A percentile compares a stretch with the other conserved stretches of the same genome.
Conservation (phyloP, 2,329 filamentous ascomycete genomes). For the Ambrosiella beaveri region DNA sequence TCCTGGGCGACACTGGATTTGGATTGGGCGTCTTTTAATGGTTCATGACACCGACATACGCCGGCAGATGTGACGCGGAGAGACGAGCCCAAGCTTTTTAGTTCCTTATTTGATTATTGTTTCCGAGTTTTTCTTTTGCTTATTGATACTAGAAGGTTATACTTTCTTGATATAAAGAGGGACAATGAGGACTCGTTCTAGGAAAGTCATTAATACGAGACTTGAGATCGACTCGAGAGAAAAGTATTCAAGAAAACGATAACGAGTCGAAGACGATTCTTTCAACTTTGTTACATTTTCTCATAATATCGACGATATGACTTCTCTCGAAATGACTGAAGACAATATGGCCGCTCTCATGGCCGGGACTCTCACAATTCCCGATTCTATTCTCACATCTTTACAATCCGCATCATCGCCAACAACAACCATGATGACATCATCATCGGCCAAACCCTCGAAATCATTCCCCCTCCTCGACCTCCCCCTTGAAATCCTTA, state of each 20-base stretch:
- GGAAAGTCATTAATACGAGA: not conserved
- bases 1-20: no score
- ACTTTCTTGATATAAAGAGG: not conserved
- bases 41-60: not conserved
- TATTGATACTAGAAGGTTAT: not conserved
- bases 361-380: not conserved
- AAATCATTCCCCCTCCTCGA: not conserved
- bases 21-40: not conserved
- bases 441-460: not conserved
- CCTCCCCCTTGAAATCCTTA: conserved; percentile 8
- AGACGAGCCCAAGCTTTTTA: not conserved
- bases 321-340: not conserved
- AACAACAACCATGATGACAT: not conserved
- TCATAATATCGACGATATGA: not conserved
- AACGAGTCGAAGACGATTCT: not conserved
- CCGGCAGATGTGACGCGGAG: not conserved
- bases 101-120: not conserved
- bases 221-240: not conserved
- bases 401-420: not conserved
- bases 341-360: not conserved
- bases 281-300: not conserved
- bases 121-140: not conserved
- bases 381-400: not conserved
- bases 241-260: not conserved
- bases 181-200: not conserved